Evolutionary conservation across 202 grass and related monocot genomes (phyloP).

Genomic region (Panicum virgatum): DNA sequence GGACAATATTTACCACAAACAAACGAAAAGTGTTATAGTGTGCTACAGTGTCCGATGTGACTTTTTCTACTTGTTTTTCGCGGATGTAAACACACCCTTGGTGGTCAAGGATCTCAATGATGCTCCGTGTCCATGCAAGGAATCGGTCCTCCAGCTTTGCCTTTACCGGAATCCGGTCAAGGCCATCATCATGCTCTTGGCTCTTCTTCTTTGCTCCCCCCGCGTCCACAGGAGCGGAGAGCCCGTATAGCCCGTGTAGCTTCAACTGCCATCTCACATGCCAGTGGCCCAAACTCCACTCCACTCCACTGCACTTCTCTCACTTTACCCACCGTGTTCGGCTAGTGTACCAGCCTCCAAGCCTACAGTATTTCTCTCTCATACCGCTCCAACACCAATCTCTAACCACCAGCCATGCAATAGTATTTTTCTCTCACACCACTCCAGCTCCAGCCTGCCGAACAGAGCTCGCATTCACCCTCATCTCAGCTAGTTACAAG

Average conservation of each 20-base stretch:
- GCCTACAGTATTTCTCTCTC: too few relatives aligned
- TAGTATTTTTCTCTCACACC: too few relatives aligned
- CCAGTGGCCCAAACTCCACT: conserved; percentile 15
- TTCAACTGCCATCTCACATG: background rate
- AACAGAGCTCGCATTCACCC: background rate
- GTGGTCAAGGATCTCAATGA: conserved; percentile 44
- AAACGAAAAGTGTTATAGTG: too few relatives aligned
- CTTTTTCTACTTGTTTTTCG: too few relatives aligned
- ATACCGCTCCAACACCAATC: too few relatives aligned
- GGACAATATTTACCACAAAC: too few relatives aligned
- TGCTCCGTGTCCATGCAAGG: conserved; percentile 32
- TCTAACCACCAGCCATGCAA: too few relatives aligned
- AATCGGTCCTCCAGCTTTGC: conserved; percentile 18
- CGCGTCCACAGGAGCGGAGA: background rate
- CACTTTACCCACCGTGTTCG: too few relatives aligned
- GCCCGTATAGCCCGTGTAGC: background rate
- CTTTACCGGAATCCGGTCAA: conserved; percentile 18
- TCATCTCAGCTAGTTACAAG: background rate
- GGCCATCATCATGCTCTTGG: conserved; percentile 11
- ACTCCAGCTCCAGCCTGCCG: too few relatives aligned
- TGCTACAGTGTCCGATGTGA: too few relatives aligned
- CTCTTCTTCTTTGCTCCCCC: background rate
- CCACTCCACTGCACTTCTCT: background rate
- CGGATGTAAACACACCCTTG: too few relatives aligned
- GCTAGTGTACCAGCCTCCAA: too few relatives aligned